Base-by-base conservation (phyloP, 2,329 filamentous ascomycete genomes). In the Diplodia seriata region DNA sequence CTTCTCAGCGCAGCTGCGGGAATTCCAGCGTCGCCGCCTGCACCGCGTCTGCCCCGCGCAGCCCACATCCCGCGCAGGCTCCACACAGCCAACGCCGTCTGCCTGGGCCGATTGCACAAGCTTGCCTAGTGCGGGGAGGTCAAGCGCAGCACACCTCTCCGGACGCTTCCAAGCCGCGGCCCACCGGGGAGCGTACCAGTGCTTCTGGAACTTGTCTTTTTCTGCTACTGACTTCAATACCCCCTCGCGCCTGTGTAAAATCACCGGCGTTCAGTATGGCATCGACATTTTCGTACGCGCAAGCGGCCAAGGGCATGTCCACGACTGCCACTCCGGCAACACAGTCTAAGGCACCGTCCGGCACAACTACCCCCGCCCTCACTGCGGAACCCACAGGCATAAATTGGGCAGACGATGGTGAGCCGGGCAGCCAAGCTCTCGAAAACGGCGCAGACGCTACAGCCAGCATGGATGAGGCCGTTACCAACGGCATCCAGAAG, bases 251-350 rank as follows among this genome's bases (percentile, higher is more conserved):
- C 43, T 38, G 64, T 57, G 64, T 20, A 23, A 38, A 31, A 38
- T 31, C 64, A 56, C 53, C 64, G 53, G 65, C 55, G 47, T 50
- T 26, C 40, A 67, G 49, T 49, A 67, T 67, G 66, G 66, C 66
- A 64, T 76, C 86, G 70, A 84, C 87, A 40, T 97, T 97, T 78
- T 97, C 94, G 69, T 98, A 98, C 81, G 94, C 94, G 75, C 93
- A 97, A 85, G 94, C 94, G 76, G 94, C 94, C 69, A 95, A 95
- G 80, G 93, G 94, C 76, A 87, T 90, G 74, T 82, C 86, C 67
- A 76, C 84, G 65, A 76, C 82, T 67, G 74, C 81, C 67, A 75
- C 82, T 63, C 78, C 83, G 62, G 79, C 82, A 69, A 74, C 81
- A 68, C 76, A 79, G 55, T 75, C 81, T 33, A 85, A 85, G 74